A percentile compares a stretch with the other conserved stretches of the same genome.
Evolutionary conservation across 257 asterid genomes (phyloP).

Genomic region (Mitragyna speciosa): DNA sequence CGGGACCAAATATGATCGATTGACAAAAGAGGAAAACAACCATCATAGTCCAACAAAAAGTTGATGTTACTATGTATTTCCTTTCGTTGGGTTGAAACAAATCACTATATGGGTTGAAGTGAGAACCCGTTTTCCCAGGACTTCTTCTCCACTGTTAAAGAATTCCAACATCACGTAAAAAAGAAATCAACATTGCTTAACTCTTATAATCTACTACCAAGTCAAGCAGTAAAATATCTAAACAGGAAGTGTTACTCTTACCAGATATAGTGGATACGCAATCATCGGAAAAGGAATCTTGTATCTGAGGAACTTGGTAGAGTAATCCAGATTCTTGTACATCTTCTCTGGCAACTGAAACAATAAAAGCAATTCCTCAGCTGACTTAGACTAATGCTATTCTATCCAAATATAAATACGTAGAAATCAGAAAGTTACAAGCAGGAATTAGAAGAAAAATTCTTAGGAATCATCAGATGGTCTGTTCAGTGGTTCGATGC

Average conservation of each 20-base stretch:
- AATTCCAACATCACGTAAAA: not conserved
- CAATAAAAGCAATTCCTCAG: not conserved
- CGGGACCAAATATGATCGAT: conserved; percentile 43
- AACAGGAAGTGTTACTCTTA: conserved; percentile 4
- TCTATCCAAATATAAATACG: not conserved
- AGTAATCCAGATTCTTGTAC: conserved; percentile 32
- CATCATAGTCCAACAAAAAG: conserved; percentile 75
- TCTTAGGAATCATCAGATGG: not conserved
- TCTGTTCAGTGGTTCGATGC: no score
- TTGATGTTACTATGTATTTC: conserved; percentile 52
- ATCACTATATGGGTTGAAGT: conserved; percentile 73
- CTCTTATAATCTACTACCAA: no score
- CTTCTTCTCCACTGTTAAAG: conserved; percentile 63
- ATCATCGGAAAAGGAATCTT: conserved; percentile 47
- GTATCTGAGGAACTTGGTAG: conserved; percentile 41
- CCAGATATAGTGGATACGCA: conserved; percentile 48
- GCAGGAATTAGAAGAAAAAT: not conserved
- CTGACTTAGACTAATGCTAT: not conserved
- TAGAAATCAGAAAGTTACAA: not conserved
- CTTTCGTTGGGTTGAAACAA: conserved; percentile 68
- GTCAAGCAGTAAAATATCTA: not conserved
- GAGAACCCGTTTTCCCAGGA: conserved; percentile 94
- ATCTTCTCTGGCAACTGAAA: conserved; percentile 41
- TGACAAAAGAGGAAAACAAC: conserved; percentile 44
- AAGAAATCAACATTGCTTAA: not conserved